Base-by-base conservation (phyloP, 441 rosid species). In the Erysimum pusillum region DNA sequence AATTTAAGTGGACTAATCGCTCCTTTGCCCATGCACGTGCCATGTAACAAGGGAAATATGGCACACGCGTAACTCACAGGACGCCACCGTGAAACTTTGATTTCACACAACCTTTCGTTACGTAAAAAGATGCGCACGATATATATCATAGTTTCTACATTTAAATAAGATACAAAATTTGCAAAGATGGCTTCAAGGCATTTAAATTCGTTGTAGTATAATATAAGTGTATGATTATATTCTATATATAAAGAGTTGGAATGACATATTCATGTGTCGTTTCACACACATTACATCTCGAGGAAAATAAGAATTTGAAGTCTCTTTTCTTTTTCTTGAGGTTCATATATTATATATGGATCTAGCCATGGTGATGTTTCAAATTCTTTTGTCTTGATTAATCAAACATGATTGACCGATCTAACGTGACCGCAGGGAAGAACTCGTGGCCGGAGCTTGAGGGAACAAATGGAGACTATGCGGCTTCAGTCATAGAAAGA, bases 401-500 rank as follows among this genome's bases (percentile, higher is more conserved):
- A 0, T 10, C 11, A 56, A 56, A 56, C 4, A 56, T 52, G 4
- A 20, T 36, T 35, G 3, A 67, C 9, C 17, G 15, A 36, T 31
- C 4, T 63, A 14, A 13, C 48, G 20, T 69, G 42, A 44, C 0
- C 3, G n/a, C 57, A 76, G 80, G 71, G 11, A 80, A 84, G 76
- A 49, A 25, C 32, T 41, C 81, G 9, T 86, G 91, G 85, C 91
- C 86, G 14, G 91, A 89, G 84, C 85, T 89, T 49, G 44, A 81
- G 13, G 83, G 90, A 25, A 51, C 35, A 15, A 82, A 69, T 5
- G 87, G 92, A 18, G 76, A 85, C 20, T 78, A 10, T 1, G 89
- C 92, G 9, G 91, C 81, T 7, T 74, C 79, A 22, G 75, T 62
- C n/a, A 74, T 82, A 4, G 82, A 82, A 72, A 73, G 68, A 39